A percentile compares a stretch with the other conserved stretches of the same genome.
These are phyloP conservation scores for thale cress (Arabidopsis thaliana) DNA, from an alignment of 345 rosid genomes.

Conservation along the genomic window DNA sequence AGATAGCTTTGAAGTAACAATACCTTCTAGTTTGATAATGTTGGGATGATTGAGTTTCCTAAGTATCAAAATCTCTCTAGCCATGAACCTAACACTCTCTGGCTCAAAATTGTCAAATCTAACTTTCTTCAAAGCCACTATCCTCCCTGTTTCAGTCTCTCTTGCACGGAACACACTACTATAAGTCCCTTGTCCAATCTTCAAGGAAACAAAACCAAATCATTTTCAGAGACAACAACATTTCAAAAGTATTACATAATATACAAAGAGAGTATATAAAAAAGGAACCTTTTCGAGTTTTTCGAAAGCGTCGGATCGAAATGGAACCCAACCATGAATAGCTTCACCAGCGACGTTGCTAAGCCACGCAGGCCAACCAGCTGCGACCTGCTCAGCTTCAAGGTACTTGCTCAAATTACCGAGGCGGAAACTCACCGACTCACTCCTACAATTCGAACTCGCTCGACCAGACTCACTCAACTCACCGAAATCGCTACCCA, in stretches of 20 bases:
- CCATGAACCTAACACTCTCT: conserved; percentile 98
- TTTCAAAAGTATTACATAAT: not conserved
- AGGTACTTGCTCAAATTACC: conserved; percentile 63
- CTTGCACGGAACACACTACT: conserved; percentile 96
- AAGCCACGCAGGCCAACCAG: conserved; percentile 99
- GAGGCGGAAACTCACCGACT: conserved; percentile 81
- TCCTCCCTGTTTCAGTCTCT: conserved; percentile 77
- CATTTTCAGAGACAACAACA: conserved; percentile 1
- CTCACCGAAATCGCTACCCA: conserved; percentile 57
- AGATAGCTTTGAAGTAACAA: conserved; percentile 83
- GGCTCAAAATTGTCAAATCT: conserved; percentile 97
- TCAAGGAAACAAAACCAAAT: conserved; percentile 8
- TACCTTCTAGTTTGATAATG: conserved; percentile 83
- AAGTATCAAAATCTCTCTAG: conserved; percentile 88
- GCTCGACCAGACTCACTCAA: conserved; percentile 78
- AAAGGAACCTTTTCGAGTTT: conserved; percentile 83
- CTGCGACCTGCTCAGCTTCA: conserved; percentile 94
- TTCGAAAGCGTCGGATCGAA: conserved; percentile 78
- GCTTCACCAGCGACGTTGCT: conserved; percentile 98
- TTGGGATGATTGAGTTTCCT: conserved; percentile 92
- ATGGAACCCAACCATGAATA: conserved; percentile 94
- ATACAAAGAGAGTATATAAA: not conserved
- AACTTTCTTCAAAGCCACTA: conserved; percentile 94
- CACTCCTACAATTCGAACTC: conserved; percentile 60
- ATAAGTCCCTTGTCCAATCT: conserved; percentile 99